A percentile compares a stretch with the other conserved stretches of the same genome.
These are phyloP conservation scores for Ceratobasidium sp. DNA, from an alignment of 1,284 basidiomycete species.

Conservation along the genomic window DNA sequence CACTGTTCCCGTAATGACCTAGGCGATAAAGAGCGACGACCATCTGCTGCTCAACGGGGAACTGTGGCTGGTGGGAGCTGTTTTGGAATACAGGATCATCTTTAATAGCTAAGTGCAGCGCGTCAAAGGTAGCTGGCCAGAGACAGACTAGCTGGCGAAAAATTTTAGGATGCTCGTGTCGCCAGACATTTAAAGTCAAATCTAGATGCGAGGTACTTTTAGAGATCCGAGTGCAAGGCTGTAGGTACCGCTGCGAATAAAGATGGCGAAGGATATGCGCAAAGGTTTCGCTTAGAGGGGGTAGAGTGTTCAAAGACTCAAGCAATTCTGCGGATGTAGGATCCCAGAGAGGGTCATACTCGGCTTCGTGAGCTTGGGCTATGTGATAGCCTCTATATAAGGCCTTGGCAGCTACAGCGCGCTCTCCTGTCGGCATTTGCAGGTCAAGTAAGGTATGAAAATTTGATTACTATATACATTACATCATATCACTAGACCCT, in stretches of 20 bases:
- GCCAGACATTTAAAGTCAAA: neutral
- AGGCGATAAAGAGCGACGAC: constrained; percentile 34
- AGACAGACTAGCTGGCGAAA: neutral
- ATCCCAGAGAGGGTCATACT: too few species aligned
- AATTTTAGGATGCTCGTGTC: neutral
- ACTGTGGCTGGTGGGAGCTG: constrained; percentile 29
- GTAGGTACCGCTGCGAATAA: neutral
- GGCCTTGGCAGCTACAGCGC: too few species aligned
- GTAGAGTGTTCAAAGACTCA: too few species aligned
- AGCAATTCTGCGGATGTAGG: too few species aligned
- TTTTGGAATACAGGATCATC: constrained; percentile 32
- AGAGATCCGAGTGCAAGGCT: neutral
- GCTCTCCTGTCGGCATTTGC: too few species aligned
- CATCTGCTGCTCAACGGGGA: constrained; percentile 3
- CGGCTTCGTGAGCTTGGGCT: too few species aligned
- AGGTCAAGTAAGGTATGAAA: too few species aligned
- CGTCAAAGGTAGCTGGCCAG: constrained; percentile 25
- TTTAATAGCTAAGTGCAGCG: neutral
- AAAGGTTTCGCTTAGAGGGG: too few species aligned
- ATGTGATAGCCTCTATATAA: too few species aligned
- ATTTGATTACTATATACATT: too few species aligned
- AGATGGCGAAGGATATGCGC: neutral
- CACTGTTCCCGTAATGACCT: constrained; percentile 39
- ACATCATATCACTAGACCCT: too few species aligned
- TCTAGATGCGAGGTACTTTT: neutral